These are phyloP conservation scores for Hypoxylon fragiforme DNA, from an alignment of 495 filamentous ascomycete species.

Conservation along the genomic window DNA sequence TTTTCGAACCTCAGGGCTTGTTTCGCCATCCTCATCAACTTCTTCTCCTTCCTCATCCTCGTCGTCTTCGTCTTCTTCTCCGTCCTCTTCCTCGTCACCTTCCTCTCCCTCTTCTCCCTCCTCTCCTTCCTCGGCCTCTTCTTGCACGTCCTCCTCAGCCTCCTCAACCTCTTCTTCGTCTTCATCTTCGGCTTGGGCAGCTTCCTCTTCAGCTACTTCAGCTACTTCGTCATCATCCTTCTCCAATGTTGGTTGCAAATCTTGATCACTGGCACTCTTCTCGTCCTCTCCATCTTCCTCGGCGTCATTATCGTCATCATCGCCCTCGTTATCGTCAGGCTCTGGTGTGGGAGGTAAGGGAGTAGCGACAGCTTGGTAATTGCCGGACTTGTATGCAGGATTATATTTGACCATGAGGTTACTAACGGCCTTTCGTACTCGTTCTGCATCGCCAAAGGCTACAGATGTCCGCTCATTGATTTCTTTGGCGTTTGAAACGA, in stretches of 20 bases:
- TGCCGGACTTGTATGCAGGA: conserved; percentile 65
- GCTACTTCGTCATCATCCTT: conserved; percentile 32
- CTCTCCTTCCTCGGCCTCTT: conserved; percentile 37
- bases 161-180: conserved; percentile 32
- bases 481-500: conserved; percentile 75
- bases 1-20: conserved; percentile 34
- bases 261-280: conserved; percentile 9
- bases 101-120: conserved; percentile 41
- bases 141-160: conserved; percentile 22
- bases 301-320: conserved; percentile 38
- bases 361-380: conserved; percentile 65
- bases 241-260: conserved; percentile 16
- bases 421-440: conserved; percentile 71
- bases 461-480: conserved; percentile 67
- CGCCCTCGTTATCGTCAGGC: conserved; percentile 31
- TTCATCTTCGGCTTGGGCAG: conserved; percentile 23
- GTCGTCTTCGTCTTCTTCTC: conserved; percentile 22
- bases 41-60: conserved; percentile 36
- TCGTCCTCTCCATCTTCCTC: conserved; percentile 29
- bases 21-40: conserved; percentile 43
- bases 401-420: conserved; percentile 77
- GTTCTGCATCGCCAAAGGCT: conserved; percentile 73
- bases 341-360: conserved; percentile 58
- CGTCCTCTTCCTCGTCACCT: conserved; percentile 20
- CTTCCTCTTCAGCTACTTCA: conserved; percentile 32